Conservation (phyloP, 495 filamentous ascomycete genomes). For the Astrothelium macrocarpum region DNA sequence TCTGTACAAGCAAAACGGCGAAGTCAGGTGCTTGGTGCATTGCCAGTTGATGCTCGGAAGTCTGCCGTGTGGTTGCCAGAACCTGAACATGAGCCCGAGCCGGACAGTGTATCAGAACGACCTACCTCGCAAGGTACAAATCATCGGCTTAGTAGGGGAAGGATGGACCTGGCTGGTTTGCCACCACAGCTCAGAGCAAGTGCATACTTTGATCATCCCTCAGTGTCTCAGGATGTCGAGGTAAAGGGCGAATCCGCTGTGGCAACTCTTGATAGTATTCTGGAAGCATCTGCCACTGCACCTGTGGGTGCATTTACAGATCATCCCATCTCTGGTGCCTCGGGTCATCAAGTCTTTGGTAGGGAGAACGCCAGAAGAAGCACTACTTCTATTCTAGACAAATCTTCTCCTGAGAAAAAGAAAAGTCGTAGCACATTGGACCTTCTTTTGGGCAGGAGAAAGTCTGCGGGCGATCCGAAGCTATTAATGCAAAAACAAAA, state of each 20-base stretch:
- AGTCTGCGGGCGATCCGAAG: conserved; percentile 6
- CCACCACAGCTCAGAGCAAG: conserved; percentile 85
- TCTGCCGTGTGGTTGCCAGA: conserved; percentile 43
- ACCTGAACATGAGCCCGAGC: conserved; percentile 23
- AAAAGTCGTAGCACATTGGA: conserved; percentile 24
- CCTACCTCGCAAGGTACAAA: conserved; percentile 12
- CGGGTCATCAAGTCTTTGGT: conserved; percentile 27
- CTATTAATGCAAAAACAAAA: conserved; percentile 10
- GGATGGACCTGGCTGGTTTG: conserved; percentile 42
- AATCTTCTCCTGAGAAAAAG: conserved; percentile 15
- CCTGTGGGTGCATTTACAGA: conserved; percentile 94
- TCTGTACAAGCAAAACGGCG: conserved; percentile 57
- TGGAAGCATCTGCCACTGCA: conserved; percentile 86
- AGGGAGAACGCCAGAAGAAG: conserved; percentile 18
- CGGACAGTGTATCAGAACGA: conserved; percentile 11
- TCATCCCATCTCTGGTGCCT: conserved; percentile 70
- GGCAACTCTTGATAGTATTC: conserved; percentile 80
- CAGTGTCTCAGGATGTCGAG: conserved; percentile 49
- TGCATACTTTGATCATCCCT: conserved; percentile 65
- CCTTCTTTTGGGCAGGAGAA: conserved; percentile 16
- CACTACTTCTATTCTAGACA: conserved; percentile 10
- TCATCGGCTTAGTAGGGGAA: conserved; percentile 12
- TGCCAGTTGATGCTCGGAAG: conserved; percentile 38
- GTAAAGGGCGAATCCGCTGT: conserved; percentile 74
- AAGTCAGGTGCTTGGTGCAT: conserved; percentile 37